Evolutionary conservation across 352 stramenopile genomes (phyloP), one percentile per base, ranked within the genome.

Genomic region (Globisporangium polare): DNA sequence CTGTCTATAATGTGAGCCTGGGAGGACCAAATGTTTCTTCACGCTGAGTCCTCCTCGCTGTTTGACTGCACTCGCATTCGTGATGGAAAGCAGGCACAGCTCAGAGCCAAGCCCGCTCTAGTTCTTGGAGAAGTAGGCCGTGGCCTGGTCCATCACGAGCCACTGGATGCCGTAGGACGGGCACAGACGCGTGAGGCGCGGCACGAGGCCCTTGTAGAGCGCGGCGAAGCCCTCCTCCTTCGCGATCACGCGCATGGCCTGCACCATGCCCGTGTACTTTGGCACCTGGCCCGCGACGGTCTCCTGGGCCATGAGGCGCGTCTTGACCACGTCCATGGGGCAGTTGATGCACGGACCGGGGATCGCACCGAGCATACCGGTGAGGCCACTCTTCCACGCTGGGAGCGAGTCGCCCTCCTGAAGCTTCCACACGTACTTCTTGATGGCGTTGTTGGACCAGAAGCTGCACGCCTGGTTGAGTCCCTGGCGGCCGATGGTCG

Each of bases 381-480:
- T 97, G 24, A 99, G 63, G 18, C 98, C 87, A 43, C 90, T 97
- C 78, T 99, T 95, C 92, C 93, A 98, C 47, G 89, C 83, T 50
- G 91, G 83, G 53, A 99, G 77, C 51, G 89, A 81, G 42, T 96
- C 77, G 29, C 87, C 89, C 51, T 96, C 90, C 53, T 94, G 73
- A 10, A 92, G 53, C 60, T 90, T 85, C 86, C 83, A 94, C 60
- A 94, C 71, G 69, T 92, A 54, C 72, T 87, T 92, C 75, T 94
- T 94, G 75, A 98, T 93, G 35, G 85, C 86, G 68, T 98, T 97
- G 79, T 99, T 99, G 41, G 80, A 96, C 66, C 95, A 98, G 74
- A 99, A 99, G 71, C 97, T 99, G 60, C 98, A 98, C 17, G 96
- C 96, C 74, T 99, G 97, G 80, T 99, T 99, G 56, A 96, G 92